A percentile compares a stretch with the other conserved stretches of the same genome.
Evolutionary conservation across 148 eudicot species (phyloP).

Genomic region (Tetragonia tetragonoides): DNA sequence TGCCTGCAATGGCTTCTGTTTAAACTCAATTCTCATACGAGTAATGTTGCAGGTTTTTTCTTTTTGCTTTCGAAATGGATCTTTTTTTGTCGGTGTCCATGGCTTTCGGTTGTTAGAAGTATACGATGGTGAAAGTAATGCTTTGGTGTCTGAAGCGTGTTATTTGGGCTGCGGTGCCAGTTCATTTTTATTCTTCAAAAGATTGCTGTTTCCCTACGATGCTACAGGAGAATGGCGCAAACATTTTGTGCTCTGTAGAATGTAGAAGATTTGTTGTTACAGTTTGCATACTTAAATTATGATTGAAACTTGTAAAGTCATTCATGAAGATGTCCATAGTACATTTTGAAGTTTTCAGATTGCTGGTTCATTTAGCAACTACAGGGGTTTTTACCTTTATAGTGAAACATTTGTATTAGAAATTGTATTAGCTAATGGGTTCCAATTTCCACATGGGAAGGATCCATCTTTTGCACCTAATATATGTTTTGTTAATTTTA

Average conservation of each 20-base stretch:
- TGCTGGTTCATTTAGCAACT: conserved; percentile 11
- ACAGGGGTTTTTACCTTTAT: conserved; percentile 5
- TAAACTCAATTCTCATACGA: not conserved
- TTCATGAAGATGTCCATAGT: conserved; percentile 17
- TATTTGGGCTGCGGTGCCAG: conserved; percentile 21
- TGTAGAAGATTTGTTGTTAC: conserved; percentile 17
- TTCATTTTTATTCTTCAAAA: conserved; percentile 18
- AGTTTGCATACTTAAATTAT: conserved; percentile 5
- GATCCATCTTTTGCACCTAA: not conserved
- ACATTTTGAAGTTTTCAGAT: conserved; percentile 6
- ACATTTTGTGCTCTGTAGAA: conserved; percentile 17
- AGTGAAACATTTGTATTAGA: not conserved
- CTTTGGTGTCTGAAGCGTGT: conserved; percentile 15
- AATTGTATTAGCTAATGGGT: conserved; percentile 9
- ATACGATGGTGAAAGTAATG: conserved; percentile 18
- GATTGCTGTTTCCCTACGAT: conserved; percentile 5
- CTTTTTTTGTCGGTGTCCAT: conserved; percentile 4
- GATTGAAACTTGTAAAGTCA: conserved; percentile 28
- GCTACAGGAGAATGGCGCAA: conserved; percentile 20
- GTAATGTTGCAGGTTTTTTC: conserved; percentile 20
- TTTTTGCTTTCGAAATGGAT: not conserved
- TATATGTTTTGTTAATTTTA: not conserved
- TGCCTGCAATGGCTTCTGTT: not conserved
- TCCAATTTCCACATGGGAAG: conserved; percentile 13
- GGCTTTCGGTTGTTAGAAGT: conserved; percentile 9